A percentile compares a stretch with the other conserved stretches of the same genome.
These are phyloP conservation scores for Phyllostachys edulis DNA, from an alignment of 176 grass and related monocot species.

Conservation along the genomic window DNA sequence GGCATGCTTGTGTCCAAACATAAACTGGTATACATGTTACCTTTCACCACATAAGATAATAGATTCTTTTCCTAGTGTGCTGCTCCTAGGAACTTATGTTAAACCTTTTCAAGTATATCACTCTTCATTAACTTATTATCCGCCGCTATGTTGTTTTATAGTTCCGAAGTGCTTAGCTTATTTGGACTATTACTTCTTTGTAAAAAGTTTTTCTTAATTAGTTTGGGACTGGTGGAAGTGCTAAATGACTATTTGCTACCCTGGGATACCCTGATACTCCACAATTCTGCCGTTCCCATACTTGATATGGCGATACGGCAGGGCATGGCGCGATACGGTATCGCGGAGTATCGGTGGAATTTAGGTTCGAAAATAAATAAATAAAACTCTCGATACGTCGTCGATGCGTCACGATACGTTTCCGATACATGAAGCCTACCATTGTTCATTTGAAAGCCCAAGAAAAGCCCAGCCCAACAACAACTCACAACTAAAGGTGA, in stretches of 20 bases:
- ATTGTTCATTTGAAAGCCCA: too few relatives aligned
- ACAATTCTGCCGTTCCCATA: too few relatives aligned
- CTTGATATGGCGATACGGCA: too few relatives aligned
- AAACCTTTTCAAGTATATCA: slow-evolving; percentile 6
- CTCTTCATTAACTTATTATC: neutral
- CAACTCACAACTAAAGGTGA: too few relatives aligned
- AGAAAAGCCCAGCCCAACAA: too few relatives aligned
- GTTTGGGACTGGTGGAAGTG: neutral
- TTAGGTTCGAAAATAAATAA: too few relatives aligned
- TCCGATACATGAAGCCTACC: too few relatives aligned
- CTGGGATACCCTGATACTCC: too few relatives aligned
- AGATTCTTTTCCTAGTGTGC: neutral
- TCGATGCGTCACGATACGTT: too few relatives aligned
- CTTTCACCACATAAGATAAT: neutral
- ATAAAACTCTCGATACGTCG: too few relatives aligned
- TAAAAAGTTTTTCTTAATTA: slow-evolving; percentile 8
- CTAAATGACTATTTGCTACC: neutral
- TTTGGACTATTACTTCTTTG: slow-evolving; percentile 2
- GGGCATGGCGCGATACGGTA: too few relatives aligned
- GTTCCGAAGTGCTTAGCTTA: neutral
- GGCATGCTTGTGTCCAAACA: neutral
- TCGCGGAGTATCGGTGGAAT: too few relatives aligned
- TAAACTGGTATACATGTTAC: slow-evolving; percentile 2
- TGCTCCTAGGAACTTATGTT: neutral
- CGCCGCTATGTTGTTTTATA: neutral